Conservation (phyloP, 345 rosid genomes). For the Brassica juncea region DNA sequence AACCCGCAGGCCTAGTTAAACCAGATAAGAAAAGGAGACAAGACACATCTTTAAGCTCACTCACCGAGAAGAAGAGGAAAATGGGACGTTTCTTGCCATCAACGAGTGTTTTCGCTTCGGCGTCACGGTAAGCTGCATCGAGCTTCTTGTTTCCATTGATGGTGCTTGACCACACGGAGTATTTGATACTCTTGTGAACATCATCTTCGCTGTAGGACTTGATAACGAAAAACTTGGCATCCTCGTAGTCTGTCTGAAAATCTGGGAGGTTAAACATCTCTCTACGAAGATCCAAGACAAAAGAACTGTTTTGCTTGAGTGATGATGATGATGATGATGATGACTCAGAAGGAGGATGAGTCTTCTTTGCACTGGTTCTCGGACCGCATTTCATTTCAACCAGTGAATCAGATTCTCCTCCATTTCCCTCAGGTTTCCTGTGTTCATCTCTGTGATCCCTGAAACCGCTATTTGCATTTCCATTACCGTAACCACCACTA, state of each 20-base stretch:
- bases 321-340: conserved; percentile 11
- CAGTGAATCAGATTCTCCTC: conserved; percentile 48
- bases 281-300: conserved; percentile 35
- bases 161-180: conserved; percentile 80
- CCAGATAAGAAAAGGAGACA: background rate
- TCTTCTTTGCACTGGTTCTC: conserved; percentile 45
- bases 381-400: conserved; percentile 73
- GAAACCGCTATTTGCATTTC: conserved; percentile 44
- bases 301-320: conserved; percentile 42
- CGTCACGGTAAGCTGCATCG: conserved; percentile 62
- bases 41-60: conserved; percentile 42
- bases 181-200: conserved; percentile 74
- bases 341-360: conserved; percentile 42
- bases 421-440: conserved; percentile 40
- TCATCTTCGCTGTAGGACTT: conserved; percentile 85
- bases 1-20: too few species aligned
- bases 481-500: conserved; percentile 39
- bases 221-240: conserved; percentile 68
- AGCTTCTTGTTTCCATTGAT: conserved; percentile 70
- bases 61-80: conserved; percentile 76
- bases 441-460: conserved; percentile 53
- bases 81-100: conserved; percentile 55
- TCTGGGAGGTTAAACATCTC: conserved; percentile 61
- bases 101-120: conserved; percentile 48
- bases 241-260: conserved; percentile 52